Evolutionary conservation across 768 basidiomycete genomes (phyloP).

Genomic region (Tylopilus plumbeoviolaceoides): DNA sequence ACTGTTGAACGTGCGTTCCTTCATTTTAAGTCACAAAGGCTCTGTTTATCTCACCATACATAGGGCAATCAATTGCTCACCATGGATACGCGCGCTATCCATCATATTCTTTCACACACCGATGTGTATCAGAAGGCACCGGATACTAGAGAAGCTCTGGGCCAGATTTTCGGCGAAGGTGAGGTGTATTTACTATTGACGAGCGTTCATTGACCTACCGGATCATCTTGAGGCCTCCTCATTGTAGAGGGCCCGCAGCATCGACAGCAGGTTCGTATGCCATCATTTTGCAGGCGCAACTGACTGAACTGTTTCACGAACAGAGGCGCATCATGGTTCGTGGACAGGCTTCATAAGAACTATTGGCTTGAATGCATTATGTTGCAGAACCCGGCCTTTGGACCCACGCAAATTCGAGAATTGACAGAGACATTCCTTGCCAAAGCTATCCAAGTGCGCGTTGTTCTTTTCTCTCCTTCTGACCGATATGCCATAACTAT

Average conservation of each 20-base stretch:
- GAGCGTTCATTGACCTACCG: neutral
- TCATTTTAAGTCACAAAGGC: neutral
- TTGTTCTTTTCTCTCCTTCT: neutral
- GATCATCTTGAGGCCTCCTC: slow-evolving; percentile 45
- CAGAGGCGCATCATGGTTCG: slow-evolving; percentile 31
- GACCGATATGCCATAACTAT: neutral
- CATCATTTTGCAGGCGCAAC: neutral
- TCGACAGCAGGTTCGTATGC: slow-evolving; percentile 34
- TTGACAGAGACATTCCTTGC: slow-evolving; percentile 54
- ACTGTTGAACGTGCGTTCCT: slow-evolving; percentile 40
- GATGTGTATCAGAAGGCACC: slow-evolving; percentile 56
- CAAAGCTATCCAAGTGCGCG: slow-evolving; percentile 35
- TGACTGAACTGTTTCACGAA: neutral
- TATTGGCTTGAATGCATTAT: neutral
- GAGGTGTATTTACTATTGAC: neutral
- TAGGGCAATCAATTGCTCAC: slow-evolving; percentile 47
- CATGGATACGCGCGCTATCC: slow-evolving; percentile 56
- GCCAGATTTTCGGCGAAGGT: slow-evolving; percentile 41
- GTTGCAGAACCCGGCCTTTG: slow-evolving; percentile 61
- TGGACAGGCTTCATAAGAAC: neutral
- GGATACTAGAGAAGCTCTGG: slow-evolving; percentile 33
- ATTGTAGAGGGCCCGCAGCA: slow-evolving; percentile 39
- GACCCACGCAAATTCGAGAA: slow-evolving; percentile 52
- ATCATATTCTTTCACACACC: slow-evolving; percentile 57
- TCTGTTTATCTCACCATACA: neutral